Conservation (phyloP, 1,139 yeast genomes). For the Meyerozyma sp. region DNA sequence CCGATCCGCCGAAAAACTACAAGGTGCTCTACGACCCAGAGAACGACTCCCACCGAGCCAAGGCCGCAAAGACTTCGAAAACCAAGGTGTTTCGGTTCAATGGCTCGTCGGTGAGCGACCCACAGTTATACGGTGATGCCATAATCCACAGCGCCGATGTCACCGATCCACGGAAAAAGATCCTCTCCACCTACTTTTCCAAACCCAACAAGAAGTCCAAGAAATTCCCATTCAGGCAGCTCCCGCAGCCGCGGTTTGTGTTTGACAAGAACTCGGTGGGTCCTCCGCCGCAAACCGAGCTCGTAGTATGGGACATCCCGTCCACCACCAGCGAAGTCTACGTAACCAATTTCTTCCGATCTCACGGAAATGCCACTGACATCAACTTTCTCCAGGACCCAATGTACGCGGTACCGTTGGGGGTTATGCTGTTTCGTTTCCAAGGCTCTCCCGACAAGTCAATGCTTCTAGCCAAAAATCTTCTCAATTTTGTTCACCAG, state of each 20-base stretch:
- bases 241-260: conserved; percentile 49
- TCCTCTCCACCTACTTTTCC: conserved; percentile 25
- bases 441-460: conserved; percentile 56
- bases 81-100: conserved; percentile 32
- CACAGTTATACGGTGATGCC: not conserved
- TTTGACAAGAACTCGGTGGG: conserved; percentile 74
- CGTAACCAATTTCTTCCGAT: conserved; percentile 48
- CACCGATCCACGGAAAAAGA: conserved; percentile 34
- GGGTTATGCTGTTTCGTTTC: conserved; percentile 62
- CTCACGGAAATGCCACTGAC: conserved; percentile 56
- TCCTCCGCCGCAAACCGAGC: conserved; percentile 65
- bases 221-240: conserved; percentile 40
- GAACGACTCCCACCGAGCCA: conserved; percentile 16
- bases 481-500: conserved; percentile 22
- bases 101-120: conserved; percentile 10
- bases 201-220: conserved; percentile 41
- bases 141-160: conserved; percentile 7
- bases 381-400: conserved; percentile 67
- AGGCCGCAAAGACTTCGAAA: conserved; percentile 31
- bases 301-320: conserved; percentile 64
- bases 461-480: conserved; percentile 35
- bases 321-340: conserved; percentile 41
- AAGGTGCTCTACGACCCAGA: conserved; percentile 60
- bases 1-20: conserved; percentile 28
- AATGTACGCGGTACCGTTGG: conserved; percentile 72